These are phyloP conservation scores for Malus orientalis DNA, from an alignment of 306 rosid genomes.

Conservation along the genomic window DNA sequence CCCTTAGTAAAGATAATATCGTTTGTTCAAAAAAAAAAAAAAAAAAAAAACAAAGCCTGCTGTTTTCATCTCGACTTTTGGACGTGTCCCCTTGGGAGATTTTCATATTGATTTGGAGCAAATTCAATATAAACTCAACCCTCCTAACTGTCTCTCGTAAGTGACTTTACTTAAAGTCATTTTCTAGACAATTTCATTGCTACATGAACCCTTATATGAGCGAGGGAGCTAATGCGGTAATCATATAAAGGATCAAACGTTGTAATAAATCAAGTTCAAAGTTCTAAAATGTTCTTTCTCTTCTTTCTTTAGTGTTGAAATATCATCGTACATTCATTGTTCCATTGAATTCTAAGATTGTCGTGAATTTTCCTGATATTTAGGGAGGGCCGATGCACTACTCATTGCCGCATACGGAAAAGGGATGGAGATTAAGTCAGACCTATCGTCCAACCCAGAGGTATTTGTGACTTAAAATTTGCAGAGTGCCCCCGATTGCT, in stretches of 20 bases:
- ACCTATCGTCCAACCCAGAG: conserved; percentile 26
- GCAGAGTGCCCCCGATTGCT: neutral
- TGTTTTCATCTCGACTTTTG: too few species aligned
- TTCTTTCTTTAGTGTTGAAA: too few species aligned
- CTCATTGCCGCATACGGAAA: conserved; percentile 94
- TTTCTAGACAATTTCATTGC: too few species aligned
- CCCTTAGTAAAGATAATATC: too few species aligned
- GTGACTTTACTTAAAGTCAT: too few species aligned
- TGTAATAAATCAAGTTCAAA: neutral
- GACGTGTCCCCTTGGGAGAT: too few species aligned
- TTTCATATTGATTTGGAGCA: too few species aligned
- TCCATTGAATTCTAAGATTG: neutral
- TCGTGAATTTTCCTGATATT: conserved; percentile 5
- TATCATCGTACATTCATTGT: neutral
- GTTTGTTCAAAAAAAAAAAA: too few species aligned
- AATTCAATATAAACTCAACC: too few species aligned
- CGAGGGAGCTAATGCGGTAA: neutral
- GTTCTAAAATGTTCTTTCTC: too few species aligned
- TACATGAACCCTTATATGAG: neutral
- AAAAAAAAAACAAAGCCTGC: too few species aligned
- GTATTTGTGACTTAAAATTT: conserved; percentile 19
- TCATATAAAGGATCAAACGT: neutral
- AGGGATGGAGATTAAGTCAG: conserved; percentile 28
- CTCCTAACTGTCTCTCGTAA: too few species aligned
- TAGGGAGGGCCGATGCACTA: conserved; percentile 95